These are phyloP conservation scores for Piromyces sp. DNA, from an alignment of 192 early-diverging fungal genomes.

Conservation along the genomic window DNA sequence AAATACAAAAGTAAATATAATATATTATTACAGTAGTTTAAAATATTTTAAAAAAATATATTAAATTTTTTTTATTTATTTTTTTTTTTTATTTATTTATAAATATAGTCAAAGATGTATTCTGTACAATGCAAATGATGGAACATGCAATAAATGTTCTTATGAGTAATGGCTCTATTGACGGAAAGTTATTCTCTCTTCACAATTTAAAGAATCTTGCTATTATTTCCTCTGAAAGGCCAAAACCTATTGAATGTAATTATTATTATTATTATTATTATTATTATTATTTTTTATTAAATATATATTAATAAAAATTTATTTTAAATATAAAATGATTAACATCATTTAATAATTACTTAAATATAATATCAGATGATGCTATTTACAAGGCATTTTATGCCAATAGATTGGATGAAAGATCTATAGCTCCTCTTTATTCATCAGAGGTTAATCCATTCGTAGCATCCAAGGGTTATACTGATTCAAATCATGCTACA, in stretches of 20 bases:
- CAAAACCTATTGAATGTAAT: conserved; percentile 23
- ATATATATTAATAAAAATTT: conserved; percentile 33
- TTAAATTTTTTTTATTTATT: not conserved
- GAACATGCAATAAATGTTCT: conserved; percentile 47
- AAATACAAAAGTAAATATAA: conserved; percentile 40
- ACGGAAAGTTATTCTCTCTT: conserved; percentile 24
- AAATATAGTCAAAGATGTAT: conserved; percentile 43
- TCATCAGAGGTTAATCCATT: conserved; percentile 61
- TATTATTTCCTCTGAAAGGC: conserved; percentile 31
- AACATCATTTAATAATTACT: too few relatives aligned
- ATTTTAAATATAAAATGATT: too few relatives aligned
- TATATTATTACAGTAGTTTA: too few relatives aligned
- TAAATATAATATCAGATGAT: not conserved
- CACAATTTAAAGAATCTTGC: conserved; percentile 40
- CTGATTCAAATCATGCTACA: conserved; percentile 48
- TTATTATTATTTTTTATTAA: not conserved
- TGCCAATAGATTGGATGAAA: conserved; percentile 42
- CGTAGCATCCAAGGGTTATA: conserved; percentile 62
- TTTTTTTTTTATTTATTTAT: not conserved
- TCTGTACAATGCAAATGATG: conserved; percentile 43
- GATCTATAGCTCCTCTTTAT: conserved; percentile 53
- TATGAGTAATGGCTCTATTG: conserved; percentile 8
- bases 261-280: not conserved
- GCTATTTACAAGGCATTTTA: conserved; percentile 21
- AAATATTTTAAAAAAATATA: too few relatives aligned